phyloP scores from a whole-genome alignment of 495 filamentous ascomycete species.

The Penicillium robsamsonii region DNA sequence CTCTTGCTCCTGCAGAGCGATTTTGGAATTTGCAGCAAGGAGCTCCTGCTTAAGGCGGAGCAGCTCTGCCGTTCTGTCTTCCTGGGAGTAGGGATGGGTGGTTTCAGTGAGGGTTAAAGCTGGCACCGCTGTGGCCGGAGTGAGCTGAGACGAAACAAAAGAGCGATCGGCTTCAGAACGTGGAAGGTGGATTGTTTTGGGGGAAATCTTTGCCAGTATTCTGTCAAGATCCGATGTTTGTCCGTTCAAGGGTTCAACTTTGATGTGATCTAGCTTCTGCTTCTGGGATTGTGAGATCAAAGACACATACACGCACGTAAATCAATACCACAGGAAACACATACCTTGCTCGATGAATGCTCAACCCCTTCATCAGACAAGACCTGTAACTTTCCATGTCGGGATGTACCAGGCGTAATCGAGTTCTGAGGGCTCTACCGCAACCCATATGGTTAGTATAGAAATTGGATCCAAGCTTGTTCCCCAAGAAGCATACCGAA shows the following conservation, averaged over 20 bases:
- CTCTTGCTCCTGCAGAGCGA: conserved; percentile 81
- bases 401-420: conserved; percentile 36
- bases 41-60: conserved; percentile 68
- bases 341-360: conserved; percentile 37
- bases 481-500: conserved; percentile 26
- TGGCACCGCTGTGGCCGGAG: conserved; percentile 47
- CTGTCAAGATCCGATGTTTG: conserved; percentile 39
- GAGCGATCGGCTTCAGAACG: conserved; percentile 48
- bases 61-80: conserved; percentile 47
- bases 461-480: neutral
- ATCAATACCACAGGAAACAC: conserved; percentile 7
- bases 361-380: conserved; percentile 21
- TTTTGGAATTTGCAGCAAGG: conserved; percentile 71
- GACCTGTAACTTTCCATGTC: conserved; percentile 37
- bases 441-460: neutral
- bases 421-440: conserved; percentile 31
- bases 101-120: conserved; percentile 37
- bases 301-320: neutral
- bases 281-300: conserved; percentile 49
- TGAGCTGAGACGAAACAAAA: conserved; percentile 54
- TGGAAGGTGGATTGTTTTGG: conserved; percentile 24
- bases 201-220: conserved; percentile 38
- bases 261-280: conserved; percentile 48
- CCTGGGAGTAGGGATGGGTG: conserved; percentile 15
- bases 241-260: conserved; percentile 22